These are phyloP conservation scores for Bacterosira constricta DNA, from an alignment of 108 stramenopile species.

Conservation along the genomic window DNA sequence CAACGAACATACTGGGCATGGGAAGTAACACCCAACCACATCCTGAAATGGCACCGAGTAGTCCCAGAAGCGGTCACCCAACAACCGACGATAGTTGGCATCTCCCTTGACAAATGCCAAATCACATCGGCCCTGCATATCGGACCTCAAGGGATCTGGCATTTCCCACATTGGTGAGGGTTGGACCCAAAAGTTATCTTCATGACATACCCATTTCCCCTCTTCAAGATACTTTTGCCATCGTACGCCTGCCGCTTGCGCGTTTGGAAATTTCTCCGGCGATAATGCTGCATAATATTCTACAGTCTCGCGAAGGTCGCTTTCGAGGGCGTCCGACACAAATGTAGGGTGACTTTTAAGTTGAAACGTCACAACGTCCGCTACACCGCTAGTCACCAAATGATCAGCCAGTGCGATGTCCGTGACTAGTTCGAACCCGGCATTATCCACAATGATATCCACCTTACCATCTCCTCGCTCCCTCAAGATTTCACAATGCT, in stretches of 20 bases:
- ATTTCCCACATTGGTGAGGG: constrained; percentile 94
- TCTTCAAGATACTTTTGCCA: constrained; percentile 76
- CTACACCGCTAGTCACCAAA: constrained; percentile 81
- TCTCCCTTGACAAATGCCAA: constrained; percentile 96
- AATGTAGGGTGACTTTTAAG: constrained; percentile 97
- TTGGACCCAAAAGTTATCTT: constrained; percentile 94
- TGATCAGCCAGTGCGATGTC: constrained; percentile 92
- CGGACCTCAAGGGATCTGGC: constrained; percentile 67
- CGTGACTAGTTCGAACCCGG: constrained; percentile 95
- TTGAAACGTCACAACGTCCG: constrained; percentile 83
- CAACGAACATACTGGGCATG: constrained; percentile 89
- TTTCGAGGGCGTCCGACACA: constrained; percentile 94
- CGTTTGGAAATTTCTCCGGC: constrained; percentile 52
- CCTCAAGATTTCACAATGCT: constrained; percentile 60
- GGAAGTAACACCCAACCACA: constrained; percentile 91
- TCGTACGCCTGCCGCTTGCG: constrained; percentile 67
- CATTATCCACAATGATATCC: constrained; percentile 97
- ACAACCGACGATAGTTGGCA: constrained; percentile 93
- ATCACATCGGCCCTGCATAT: constrained; percentile 69
- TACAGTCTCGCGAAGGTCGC: constrained; percentile 85
- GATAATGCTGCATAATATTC: constrained; percentile 69
- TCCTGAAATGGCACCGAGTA: constrained; percentile 85
- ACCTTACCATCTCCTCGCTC: constrained; percentile 76
- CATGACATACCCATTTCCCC: constrained; percentile 86
- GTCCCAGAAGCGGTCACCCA: constrained; percentile 92